phyloP scores from a whole-genome alignment of 2,329 filamentous ascomycete genomes.

The Boeremia exigua region DNA sequence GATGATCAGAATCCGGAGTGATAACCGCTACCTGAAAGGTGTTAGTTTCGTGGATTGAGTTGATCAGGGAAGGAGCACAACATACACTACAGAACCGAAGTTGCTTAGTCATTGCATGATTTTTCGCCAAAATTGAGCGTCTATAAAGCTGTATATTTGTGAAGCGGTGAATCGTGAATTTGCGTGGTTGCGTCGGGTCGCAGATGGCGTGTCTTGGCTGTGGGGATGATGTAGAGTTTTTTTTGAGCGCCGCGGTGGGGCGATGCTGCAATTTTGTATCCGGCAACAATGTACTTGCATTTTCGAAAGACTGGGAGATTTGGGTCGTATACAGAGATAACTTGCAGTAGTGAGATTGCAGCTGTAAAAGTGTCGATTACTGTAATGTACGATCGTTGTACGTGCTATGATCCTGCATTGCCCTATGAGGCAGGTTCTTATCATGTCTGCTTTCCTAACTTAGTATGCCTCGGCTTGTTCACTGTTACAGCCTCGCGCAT shows the following conservation, averaged over 20 bases:
- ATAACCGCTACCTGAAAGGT: conserved; percentile 7
- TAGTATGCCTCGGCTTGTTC: too few species aligned
- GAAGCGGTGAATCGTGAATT: not conserved
- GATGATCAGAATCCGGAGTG: conserved; percentile 10
- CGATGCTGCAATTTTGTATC: not conserved
- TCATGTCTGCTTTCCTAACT: too few species aligned
- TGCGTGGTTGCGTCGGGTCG: not conserved
- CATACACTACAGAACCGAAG: conserved; percentile 10
- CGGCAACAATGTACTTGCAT: not conserved
- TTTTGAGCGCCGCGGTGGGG: not conserved
- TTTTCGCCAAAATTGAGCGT: not conserved
- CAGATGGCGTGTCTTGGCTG: not conserved
- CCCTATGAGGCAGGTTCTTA: too few species aligned
- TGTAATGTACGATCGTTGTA: too few species aligned
- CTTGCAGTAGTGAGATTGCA: too few species aligned
- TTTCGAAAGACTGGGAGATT: not conserved
- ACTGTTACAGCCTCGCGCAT: too few species aligned
- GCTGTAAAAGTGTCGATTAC: too few species aligned
- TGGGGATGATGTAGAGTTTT: not conserved
- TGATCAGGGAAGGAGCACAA: not conserved
- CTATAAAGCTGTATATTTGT: not conserved
- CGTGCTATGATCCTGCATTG: too few species aligned
- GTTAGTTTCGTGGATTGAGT: conserved; percentile 5
- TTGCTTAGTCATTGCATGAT: conserved; percentile 10
- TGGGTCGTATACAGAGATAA: too few species aligned